Base-by-base conservation (phyloP, 1,284 basidiomycete genomes). In the Exobasidium cylindrosporum region DNA sequence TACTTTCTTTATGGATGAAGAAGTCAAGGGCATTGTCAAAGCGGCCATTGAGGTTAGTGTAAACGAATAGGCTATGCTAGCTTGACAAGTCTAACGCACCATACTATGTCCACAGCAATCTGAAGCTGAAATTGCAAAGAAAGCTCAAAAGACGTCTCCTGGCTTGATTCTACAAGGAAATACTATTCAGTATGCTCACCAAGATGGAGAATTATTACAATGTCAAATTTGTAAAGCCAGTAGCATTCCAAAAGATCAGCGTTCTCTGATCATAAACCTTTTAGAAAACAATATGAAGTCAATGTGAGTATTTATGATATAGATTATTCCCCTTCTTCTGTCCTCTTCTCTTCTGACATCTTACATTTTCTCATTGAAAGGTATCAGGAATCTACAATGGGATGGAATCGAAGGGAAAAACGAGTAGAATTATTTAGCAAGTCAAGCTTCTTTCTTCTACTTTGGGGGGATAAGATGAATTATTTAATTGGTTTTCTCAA, bases 351-450 rank as follows among this genome's bases (percentile, higher is more conserved):
- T 55, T 13, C 29, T 4, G 53, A 6, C 14, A 14, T 23, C 29
- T 4, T 4, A 3, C 53, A 26, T 4, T 14, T 32, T 14, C 53
- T 6, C 4, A 17, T 6, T 4, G n/a, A 21, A 21, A 55, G 53
- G 21, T 55, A 55, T 29, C 26, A 44, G 32, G 28, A n/a, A 3
- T 30, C 53, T 17, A n/a, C 29, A 24, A 29, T 21, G 30, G 53
- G 53, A 17, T 55, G 53, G 53, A 17, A 55, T 44, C 24, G 3
- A 35, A 44, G 11, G 21, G 21, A 13, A 55, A 55, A 55, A 44
- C 5, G 29, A 55, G 17, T 17, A 35, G 53, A 55, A 28, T 28
- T 55, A 11, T 55, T 55, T 35, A 29, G 32, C 53, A 44, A 55
- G 3, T 31, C 26, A 23, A 4, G 53, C 4, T 55, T 32, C 28